Percentiles rank a stretch among this genome's conserved stretches.
Conservation (phyloP, 192 early-diverging fungal species). For the Umbelopsis sp. region DNA sequence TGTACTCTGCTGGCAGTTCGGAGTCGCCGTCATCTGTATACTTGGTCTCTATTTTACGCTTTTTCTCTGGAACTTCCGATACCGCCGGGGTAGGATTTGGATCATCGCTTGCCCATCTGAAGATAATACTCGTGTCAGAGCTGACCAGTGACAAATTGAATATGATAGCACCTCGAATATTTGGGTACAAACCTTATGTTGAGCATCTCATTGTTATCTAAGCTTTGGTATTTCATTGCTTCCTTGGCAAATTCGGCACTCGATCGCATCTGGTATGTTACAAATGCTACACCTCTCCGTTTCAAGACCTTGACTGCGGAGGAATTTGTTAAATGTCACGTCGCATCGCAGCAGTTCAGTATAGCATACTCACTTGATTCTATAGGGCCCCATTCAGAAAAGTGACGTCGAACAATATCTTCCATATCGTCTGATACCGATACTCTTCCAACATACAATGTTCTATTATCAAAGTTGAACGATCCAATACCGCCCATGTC, state of each 20-base stretch:
- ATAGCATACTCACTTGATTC: slow-evolving; percentile 57
- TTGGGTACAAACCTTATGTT: slow-evolving; percentile 35
- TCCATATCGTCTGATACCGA: slow-evolving; percentile 42
- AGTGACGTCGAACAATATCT: slow-evolving; percentile 62
- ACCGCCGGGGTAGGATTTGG: slow-evolving; percentile 59
- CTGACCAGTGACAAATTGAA: not conserved
- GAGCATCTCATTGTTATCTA: slow-evolving; percentile 76
- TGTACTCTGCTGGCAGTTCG: slow-evolving; percentile 53
- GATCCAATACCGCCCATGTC: slow-evolving; percentile 74
- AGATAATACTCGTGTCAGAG: slow-evolving; percentile 37
- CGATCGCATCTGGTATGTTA: slow-evolving; percentile 68
- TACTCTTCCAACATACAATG: slow-evolving; percentile 78
- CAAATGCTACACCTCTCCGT: slow-evolving; percentile 80
- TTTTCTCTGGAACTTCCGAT: slow-evolving; percentile 25
- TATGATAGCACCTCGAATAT: slow-evolving; percentile 19
- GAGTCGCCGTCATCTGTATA: slow-evolving; percentile 58
- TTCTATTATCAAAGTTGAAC: slow-evolving; percentile 70
- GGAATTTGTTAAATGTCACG: not conserved
- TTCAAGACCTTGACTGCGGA: slow-evolving; percentile 66
- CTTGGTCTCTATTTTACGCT: slow-evolving; percentile 55
- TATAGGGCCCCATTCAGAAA: slow-evolving; percentile 75
- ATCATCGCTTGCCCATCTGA: slow-evolving; percentile 85
- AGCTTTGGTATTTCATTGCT: slow-evolving; percentile 80
- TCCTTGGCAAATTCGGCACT: slow-evolving; percentile 90
- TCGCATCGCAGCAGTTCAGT: not conserved